A percentile compares a stretch with the other conserved stretches of the same genome.
phyloP scores from a whole-genome alignment of 1,139 yeast species.

The Blastobotrys arbuscula region DNA sequence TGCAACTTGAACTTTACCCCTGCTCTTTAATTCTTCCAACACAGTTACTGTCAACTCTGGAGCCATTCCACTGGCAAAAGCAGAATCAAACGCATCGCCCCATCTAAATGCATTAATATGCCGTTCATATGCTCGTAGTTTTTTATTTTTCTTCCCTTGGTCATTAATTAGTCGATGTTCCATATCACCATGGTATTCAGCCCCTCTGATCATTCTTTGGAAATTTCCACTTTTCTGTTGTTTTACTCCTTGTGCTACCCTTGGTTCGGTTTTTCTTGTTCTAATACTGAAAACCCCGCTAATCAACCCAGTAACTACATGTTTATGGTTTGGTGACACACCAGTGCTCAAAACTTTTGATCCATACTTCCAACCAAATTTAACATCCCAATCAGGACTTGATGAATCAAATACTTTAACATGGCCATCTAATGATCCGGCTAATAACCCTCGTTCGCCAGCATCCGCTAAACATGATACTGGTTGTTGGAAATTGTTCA shows the following conservation, averaged over 20 bases:
- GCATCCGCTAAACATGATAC: slow-evolving; percentile 75
- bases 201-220: slow-evolving; percentile 81
- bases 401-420: slow-evolving; percentile 86
- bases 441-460: slow-evolving; percentile 66
- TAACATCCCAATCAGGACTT: slow-evolving; percentile 74
- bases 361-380: slow-evolving; percentile 96
- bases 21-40: slow-evolving; percentile 72
- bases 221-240: slow-evolving; percentile 45
- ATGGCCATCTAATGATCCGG: slow-evolving; percentile 95
- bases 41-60: slow-evolving; percentile 76
- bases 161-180: slow-evolving; percentile 70
- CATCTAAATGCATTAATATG: slow-evolving; percentile 83
- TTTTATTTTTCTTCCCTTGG: slow-evolving; percentile 35
- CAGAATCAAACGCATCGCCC: slow-evolving; percentile 87
- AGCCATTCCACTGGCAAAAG: slow-evolving; percentile 70
- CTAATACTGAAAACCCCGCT: slow-evolving; percentile 85
- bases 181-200: slow-evolving; percentile 84
- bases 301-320: slow-evolving; percentile 89
- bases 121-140: slow-evolving; percentile 74
- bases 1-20: slow-evolving; percentile 82
- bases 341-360: slow-evolving; percentile 88
- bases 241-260: slow-evolving; percentile 31
- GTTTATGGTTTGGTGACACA: slow-evolving; percentile 83
- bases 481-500: slow-evolving; percentile 84
- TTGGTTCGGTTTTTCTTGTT: slow-evolving; percentile 59